A percentile compares a stretch with the other conserved stretches of the same genome.
Evolutionary conservation across 305 asterid genomes (phyloP).

Genomic region (Coffea humblotiana): DNA sequence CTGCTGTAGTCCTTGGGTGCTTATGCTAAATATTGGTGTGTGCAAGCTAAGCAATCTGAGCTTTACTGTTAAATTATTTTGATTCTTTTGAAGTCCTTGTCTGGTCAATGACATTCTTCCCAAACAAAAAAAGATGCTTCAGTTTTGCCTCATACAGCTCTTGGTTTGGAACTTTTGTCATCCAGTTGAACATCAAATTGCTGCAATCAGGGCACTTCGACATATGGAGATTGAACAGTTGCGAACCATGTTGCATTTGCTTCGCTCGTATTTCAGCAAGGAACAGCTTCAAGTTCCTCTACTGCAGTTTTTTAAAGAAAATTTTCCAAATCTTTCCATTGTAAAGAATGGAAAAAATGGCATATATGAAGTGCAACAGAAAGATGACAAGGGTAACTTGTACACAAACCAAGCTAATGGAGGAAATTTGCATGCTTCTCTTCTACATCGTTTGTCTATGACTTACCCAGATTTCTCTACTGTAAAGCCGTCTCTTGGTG

Average conservation of each 20-base stretch:
- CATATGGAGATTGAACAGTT: conserved; percentile 71
- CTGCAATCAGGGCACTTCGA: conserved; percentile 80
- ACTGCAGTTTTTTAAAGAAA: conserved; percentile 61
- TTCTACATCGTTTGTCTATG: conserved; percentile 58
- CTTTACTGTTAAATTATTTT: background rate
- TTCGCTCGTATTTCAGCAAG: conserved; percentile 51
- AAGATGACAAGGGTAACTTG: conserved; percentile 38
- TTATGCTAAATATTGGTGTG: too few relatives aligned
- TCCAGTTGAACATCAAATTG: conserved; percentile 67
- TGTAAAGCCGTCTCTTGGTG: conserved; percentile 61
- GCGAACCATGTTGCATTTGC: conserved; percentile 48
- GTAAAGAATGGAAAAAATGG: conserved; percentile 47
- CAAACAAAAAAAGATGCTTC: too few relatives aligned
- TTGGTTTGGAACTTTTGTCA: conserved; percentile 8
- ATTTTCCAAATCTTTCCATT: conserved; percentile 54
- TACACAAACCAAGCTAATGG: conserved; percentile 44
- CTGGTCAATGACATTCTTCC: background rate
- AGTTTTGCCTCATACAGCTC: too few relatives aligned
- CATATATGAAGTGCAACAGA: conserved; percentile 60
- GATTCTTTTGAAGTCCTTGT: background rate
- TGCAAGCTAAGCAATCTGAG: background rate
- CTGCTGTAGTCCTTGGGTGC: background rate
- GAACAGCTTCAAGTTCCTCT: conserved; percentile 66
- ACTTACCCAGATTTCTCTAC: conserved; percentile 57
- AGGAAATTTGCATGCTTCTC: conserved; percentile 53